Percentiles rank a stretch among this genome's conserved stretches.
Evolutionary conservation across 2,329 filamentous ascomycete genomes (phyloP).

Genomic region (Calonectria henricotiae): DNA sequence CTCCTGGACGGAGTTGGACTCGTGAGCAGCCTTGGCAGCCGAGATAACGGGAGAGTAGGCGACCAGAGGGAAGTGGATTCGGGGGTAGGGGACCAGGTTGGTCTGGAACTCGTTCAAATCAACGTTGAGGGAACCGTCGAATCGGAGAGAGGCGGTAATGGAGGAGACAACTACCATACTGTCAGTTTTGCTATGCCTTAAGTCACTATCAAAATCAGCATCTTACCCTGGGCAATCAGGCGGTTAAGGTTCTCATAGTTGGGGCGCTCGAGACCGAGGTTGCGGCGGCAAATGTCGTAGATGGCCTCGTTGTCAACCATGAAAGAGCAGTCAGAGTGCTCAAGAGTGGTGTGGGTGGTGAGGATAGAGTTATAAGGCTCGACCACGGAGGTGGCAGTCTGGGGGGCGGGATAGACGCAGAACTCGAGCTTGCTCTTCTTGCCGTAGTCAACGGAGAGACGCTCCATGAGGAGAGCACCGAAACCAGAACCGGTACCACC

Average conservation of each 20-base stretch:
- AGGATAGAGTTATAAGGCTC: constrained; percentile 99
- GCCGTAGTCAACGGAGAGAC: constrained; percentile 98
- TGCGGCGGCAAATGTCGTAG: constrained; percentile 99
- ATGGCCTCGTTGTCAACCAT: constrained; percentile 99
- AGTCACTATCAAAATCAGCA: not conserved
- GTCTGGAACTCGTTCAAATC: constrained; percentile 99
- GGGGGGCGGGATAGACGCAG: constrained; percentile 98
- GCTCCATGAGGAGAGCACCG: constrained; percentile 98
- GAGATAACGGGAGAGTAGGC: constrained; percentile 96
- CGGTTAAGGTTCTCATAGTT: constrained; percentile 99
- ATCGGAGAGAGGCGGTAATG: constrained; percentile 97
- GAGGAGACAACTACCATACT: constrained; percentile 86
- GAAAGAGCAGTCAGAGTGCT: constrained; percentile 99
- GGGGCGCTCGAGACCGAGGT: constrained; percentile 96
- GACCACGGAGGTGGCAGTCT: constrained; percentile 96
- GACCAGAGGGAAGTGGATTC: constrained; percentile 99
- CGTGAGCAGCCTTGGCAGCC: constrained; percentile 94
- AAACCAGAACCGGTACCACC: constrained; percentile 99
- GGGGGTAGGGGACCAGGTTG: constrained; percentile 98
- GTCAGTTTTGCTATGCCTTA: constrained; percentile 44
- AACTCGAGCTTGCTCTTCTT: constrained; percentile 99
- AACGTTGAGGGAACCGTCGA: constrained; percentile 98
- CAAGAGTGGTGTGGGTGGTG: constrained; percentile 98
- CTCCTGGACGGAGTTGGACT: constrained; percentile 98
- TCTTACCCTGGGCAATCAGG: constrained; percentile 92